Base-by-base conservation (phyloP, 169 alveolate genomes). In the Plasmodium coatneyi region DNA sequence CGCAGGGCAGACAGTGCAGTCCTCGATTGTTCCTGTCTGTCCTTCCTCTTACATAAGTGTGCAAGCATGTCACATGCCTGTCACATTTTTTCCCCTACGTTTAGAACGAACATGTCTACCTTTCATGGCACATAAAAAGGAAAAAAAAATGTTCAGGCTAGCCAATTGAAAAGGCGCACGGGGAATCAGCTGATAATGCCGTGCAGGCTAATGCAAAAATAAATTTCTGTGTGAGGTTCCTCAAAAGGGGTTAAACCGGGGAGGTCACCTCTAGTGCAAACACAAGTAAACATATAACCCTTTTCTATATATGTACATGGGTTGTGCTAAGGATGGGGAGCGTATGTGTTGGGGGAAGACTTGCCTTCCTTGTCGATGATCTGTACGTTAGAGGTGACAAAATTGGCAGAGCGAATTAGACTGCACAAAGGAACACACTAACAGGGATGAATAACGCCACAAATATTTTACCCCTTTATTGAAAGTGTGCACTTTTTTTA, bases 201-300 rank as follows among this genome's bases (percentile, higher is more conserved):
- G 93, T 86, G 93, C 93, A 86, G 30, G 41, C 80, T 86, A 74
- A 74, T 86, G 93, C 93, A 76, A 74, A 43, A 71, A 32, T 22
- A 36, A n/a, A 46, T 76, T 49, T 86, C 66, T 86, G 87, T 86
- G 84, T 86, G 93, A n/a, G 32, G 6, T 72, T 86, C 43, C 71
- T 22, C 43, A 30, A 60, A 30, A 80, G 54, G 72, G 32, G 41
- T 19, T 66, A 25, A 25, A 3, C 30, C 14, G n/a, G 30, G 76
- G 39, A 66, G 34, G 39, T 39, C 71, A 16, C 25, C 72, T 22
- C 25, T 34, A 7, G 74, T 19, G 49, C 25, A 83, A 66, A 83
- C 28, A 82, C 28, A 36, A 7, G 30, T 22, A 74, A 7, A 74
- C 43, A 74, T 22, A 14, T 74, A 36, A 49, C 66, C n/a, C 5